Evolutionary conservation across 257 asterid genomes (phyloP).

Genomic region (Solanum virginianum): DNA sequence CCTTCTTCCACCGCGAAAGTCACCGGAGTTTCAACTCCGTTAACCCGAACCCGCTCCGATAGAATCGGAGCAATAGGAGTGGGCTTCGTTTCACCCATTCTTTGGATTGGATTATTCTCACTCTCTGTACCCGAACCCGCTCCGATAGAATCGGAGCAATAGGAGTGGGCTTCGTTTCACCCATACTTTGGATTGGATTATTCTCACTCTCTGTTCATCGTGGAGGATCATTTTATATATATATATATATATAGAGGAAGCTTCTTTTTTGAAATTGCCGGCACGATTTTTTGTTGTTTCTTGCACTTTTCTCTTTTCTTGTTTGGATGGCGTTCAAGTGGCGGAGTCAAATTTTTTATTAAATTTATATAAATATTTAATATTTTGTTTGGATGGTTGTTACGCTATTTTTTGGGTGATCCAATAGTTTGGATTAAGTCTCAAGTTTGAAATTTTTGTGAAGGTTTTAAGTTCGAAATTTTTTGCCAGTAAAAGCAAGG

Average conservation of each 20-base stretch:
- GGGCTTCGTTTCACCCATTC: background rate
- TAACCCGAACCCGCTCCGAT: conserved; percentile 40
- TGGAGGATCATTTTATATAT: background rate
- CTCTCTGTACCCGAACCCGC: too few species aligned
- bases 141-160: conserved; percentile 23
- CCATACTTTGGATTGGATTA: background rate
- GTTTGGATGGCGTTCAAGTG: too few species aligned
- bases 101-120: background rate
- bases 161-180: background rate
- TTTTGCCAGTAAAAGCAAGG: too few species aligned
- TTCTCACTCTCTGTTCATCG: background rate
- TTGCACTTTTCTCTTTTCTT: background rate
- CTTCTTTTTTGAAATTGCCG: background rate
- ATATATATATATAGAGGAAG: background rate
- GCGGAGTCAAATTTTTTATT: too few species aligned
- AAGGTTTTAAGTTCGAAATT: too few species aligned
- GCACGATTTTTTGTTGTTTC: background rate
- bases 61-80: background rate
- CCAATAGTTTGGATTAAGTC: too few species aligned
- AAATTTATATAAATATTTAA: too few species aligned
- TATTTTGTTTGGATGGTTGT: too few species aligned
- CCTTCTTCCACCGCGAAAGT: conserved; percentile 47
- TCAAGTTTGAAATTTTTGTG: too few species aligned
- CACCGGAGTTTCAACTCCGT: conserved; percentile 33
- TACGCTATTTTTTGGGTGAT: too few species aligned